Evolutionary conservation across 768 basidiomycete genomes (phyloP).

Genomic region (Suillus brevipes): DNA sequence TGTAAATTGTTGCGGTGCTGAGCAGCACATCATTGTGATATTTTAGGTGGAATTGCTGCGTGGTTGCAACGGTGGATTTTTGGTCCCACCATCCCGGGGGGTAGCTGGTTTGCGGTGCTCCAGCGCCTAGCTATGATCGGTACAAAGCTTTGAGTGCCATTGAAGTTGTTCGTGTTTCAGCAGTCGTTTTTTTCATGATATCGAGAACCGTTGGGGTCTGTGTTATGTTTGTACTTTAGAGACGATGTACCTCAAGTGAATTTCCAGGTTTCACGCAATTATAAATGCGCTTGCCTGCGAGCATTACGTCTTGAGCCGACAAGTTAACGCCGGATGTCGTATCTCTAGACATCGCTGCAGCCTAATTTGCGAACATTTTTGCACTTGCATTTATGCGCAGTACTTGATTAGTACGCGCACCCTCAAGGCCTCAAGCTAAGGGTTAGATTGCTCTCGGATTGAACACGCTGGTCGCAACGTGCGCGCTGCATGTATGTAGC

Average conservation of each 20-base stretch:
- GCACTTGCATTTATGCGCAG: too few relatives aligned
- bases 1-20: background rate
- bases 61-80: background rate
- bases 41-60: background rate
- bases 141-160: background rate
- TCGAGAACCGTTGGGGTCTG: background rate
- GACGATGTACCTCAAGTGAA: background rate
- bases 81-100: background rate
- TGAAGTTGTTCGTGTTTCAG: background rate
- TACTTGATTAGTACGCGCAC: too few relatives aligned
- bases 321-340: too few relatives aligned
- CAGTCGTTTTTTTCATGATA: background rate
- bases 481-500: too few relatives aligned
- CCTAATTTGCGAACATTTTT: too few relatives aligned
- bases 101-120: background rate
- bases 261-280: background rate
- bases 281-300: background rate
- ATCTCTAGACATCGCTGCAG: too few relatives aligned
- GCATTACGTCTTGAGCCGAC: background rate
- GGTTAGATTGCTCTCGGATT: too few relatives aligned
- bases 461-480: too few relatives aligned
- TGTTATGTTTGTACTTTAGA: background rate
- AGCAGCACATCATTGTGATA: background rate
- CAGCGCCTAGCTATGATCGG: background rate
- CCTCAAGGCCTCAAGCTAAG: too few relatives aligned